These are phyloP conservation scores for Exophiala oligosperma DNA, from an alignment of 2,329 filamentous ascomycete species.

Conservation along the genomic window DNA sequence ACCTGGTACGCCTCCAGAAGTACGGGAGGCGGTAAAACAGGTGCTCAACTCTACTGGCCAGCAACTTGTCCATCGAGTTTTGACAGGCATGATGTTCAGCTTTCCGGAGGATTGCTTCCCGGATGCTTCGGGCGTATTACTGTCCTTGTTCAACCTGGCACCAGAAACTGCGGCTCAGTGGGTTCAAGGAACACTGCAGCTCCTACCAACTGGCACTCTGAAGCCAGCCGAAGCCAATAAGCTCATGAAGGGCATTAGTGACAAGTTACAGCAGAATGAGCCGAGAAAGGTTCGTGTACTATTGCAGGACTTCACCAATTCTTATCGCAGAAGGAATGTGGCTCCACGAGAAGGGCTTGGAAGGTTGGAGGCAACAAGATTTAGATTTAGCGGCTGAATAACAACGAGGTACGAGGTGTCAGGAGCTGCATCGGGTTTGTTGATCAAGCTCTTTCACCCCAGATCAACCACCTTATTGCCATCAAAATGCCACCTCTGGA, in stretches of 20 bases:
- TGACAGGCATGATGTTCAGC: constrained; percentile 99
- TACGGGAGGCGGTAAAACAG: constrained; percentile 71
- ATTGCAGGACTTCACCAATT: constrained; percentile 95
- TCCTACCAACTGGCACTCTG: constrained; percentile 81
- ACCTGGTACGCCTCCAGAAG: constrained; percentile 65
- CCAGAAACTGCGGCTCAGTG: constrained; percentile 77
- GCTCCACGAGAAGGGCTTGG: constrained; percentile 92
- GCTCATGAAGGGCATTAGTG: constrained; percentile 76
- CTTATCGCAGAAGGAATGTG: constrained; percentile 88
- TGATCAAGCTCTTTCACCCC: too few species aligned
- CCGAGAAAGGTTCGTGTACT: constrained; percentile 79
- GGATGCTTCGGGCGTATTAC: constrained; percentile 88
- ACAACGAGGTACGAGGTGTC: not conserved
- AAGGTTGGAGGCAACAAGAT: constrained; percentile 79
- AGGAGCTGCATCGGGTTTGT: too few species aligned
- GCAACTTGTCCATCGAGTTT: constrained; percentile 77
- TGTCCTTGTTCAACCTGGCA: constrained; percentile 83
- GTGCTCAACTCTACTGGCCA: constrained; percentile 72
- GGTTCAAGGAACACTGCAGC: constrained; percentile 79
- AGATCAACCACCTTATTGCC: too few species aligned
- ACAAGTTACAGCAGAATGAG: constrained; percentile 68
- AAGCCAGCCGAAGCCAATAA: constrained; percentile 77
- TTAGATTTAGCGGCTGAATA: constrained; percentile 69
- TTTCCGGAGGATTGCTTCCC: constrained; percentile 95
- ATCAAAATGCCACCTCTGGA: too few species aligned